Evolutionary conservation across 2,329 filamentous ascomycete species (phyloP).

Genomic region (Pseudocercospora eumusae): DNA sequence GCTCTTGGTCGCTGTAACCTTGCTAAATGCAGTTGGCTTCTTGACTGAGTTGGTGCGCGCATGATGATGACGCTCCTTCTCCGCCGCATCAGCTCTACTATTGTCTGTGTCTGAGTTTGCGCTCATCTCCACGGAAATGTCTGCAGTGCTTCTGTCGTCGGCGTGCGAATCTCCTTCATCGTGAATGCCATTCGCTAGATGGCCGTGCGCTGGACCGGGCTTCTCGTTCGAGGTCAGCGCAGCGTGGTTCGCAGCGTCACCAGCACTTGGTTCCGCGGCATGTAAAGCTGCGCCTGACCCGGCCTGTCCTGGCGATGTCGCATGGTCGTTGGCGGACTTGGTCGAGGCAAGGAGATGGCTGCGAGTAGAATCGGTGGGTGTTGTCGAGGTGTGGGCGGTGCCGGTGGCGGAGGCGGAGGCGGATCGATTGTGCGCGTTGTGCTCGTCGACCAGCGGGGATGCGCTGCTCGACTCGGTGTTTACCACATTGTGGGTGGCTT

Average conservation of each 20-base stretch:
- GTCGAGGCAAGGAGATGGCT: conserved; percentile 33
- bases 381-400: conserved; percentile 25
- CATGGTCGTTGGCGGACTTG: conserved; percentile 23
- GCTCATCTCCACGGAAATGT: conserved; percentile 68
- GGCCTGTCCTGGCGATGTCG: conserved; percentile 13
- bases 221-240: conserved; percentile 18
- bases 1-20: conserved; percentile 80
- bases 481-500: conserved; percentile 70
- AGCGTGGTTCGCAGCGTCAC: conserved; percentile 31
- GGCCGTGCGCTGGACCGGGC: conserved; percentile 14
- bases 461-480: conserved; percentile 68
- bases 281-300: conserved; percentile 23
- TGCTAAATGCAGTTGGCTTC: conserved; percentile 78
- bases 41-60: conserved; percentile 62
- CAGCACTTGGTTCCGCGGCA: conserved; percentile 39
- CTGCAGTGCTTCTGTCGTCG: conserved; percentile 62
- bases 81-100: conserved; percentile 59
- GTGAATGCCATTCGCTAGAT: conserved; percentile 28
- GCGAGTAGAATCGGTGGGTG: conserved; percentile 47
- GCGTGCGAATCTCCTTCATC: conserved; percentile 46
- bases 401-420: conserved; percentile 57
- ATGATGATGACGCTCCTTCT: conserved; percentile 60
- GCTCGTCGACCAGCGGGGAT: conserved; percentile 61
- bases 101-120: conserved; percentile 77
- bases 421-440: conserved; percentile 59